Evolutionary conservation across 495 filamentous ascomycete genomes (phyloP), one percentile per base, ranked within the genome.

Genomic region (Penicillium canariense): DNA sequence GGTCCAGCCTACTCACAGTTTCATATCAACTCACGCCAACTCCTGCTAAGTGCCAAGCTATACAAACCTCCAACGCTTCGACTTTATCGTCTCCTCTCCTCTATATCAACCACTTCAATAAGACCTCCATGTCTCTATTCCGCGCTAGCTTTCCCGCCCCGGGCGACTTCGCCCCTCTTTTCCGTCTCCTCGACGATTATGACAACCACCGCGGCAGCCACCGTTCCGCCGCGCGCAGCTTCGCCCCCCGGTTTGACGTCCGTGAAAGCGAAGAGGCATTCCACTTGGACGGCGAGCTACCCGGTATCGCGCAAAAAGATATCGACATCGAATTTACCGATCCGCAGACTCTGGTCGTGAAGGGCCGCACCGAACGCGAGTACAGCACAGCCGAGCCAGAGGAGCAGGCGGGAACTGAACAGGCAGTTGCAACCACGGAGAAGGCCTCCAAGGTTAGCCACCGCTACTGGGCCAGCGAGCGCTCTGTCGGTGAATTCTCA

Each of bases 201-300:
- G 75, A 77, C 49, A 31, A 50, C 61, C 75, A 76, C 66, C 72
- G 71, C 31, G 58, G 36, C 50, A 40, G 15, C 43, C 6, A 43
- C 44, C 58, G 54, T 27, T 15, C 61, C 17, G 4, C 44, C 22
- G 34, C 65, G 32, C 71, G 70, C 43, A 74, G 80, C 28, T 92
- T 91, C 74, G 71, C 78, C 5, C 90, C 89, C 15, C 82, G 83
- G 60, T 96, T 97, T 71, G 92, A 97, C 68, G 77, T 96, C 54
- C 81, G 80, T 56, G 91, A 96, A 72, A 78, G 75, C 23, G 75
- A 80, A 36, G 68, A 84, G 4, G 69, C 75, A 57, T 97, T 93
- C 73, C 86, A 92, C 63, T 83, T 97, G 4, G 86, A 95, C 65
- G 92, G 90, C 63, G 93, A 97, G 73, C 82, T 97, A 0, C 90